Evolutionary conservation across 495 filamentous ascomycete genomes (phyloP).

Genomic region (Parathielavia hyrcaniae): DNA sequence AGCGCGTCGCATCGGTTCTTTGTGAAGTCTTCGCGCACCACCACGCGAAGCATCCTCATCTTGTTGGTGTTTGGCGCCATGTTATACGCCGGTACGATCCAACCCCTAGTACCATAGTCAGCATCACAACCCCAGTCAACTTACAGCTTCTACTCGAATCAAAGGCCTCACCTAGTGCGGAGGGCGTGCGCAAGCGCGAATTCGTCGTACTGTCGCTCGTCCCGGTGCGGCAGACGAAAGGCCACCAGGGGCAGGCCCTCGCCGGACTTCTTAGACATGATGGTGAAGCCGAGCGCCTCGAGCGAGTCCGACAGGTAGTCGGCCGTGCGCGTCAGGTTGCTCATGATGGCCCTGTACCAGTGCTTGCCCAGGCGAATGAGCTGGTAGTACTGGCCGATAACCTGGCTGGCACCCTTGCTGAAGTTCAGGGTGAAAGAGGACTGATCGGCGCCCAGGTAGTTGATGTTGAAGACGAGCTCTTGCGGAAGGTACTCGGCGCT

Average conservation of each 20-base stretch:
- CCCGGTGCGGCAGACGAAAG: slow-evolving; percentile 57
- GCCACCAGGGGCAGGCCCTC: slow-evolving; percentile 79
- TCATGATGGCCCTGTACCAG: slow-evolving; percentile 82
- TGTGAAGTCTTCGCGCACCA: slow-evolving; percentile 83
- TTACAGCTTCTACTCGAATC: too few species aligned
- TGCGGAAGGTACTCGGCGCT: slow-evolving; percentile 74
- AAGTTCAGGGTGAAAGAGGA: slow-evolving; percentile 98
- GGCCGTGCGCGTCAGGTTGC: slow-evolving; percentile 73
- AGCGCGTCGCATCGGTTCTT: slow-evolving; percentile 67
- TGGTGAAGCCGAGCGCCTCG: slow-evolving; percentile 67
- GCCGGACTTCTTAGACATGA: slow-evolving; percentile 71
- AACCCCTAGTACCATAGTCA: slow-evolving; percentile 54
- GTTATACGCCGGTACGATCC: slow-evolving; percentile 90
- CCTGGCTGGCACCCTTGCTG: slow-evolving; percentile 82
- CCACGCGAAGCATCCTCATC: slow-evolving; percentile 80
- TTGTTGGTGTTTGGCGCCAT: slow-evolving; percentile 79
- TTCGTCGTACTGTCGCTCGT: slow-evolving; percentile 69
- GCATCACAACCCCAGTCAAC: not conserved
- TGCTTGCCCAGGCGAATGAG: slow-evolving; percentile 85
- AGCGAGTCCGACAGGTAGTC: slow-evolving; percentile 71
- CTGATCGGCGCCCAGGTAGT: slow-evolving; percentile 91
- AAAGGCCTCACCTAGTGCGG: slow-evolving; percentile 31
- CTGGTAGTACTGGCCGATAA: slow-evolving; percentile 96
- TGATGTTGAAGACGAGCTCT: slow-evolving; percentile 95
- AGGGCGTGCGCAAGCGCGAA: slow-evolving; percentile 76